Conservation (phyloP, 108 stramenopile species). For the Cylindrotheca closterium region DNA sequence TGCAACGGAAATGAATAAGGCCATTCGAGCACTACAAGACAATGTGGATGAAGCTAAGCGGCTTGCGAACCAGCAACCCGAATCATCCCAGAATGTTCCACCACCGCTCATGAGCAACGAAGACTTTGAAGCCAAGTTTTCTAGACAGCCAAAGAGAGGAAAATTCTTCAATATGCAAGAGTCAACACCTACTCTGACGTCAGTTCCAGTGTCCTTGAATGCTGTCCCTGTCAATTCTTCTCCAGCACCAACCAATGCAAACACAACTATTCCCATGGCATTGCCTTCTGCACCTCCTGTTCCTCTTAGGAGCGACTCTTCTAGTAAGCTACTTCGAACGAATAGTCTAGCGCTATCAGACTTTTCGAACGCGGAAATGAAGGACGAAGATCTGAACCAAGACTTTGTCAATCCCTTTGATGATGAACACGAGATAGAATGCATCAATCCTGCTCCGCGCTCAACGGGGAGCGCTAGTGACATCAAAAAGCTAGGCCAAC, state of each 20-base stretch:
- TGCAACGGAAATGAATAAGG: background rate
- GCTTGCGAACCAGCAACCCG: background rate
- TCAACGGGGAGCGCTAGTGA: background rate
- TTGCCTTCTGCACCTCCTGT: background rate
- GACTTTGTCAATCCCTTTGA: constrained; percentile 64
- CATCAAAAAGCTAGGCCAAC: background rate
- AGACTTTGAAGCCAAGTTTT: constrained; percentile 2
- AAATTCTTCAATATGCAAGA: background rate
- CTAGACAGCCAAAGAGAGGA: background rate
- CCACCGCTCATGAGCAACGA: constrained; percentile 24
- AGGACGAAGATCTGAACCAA: constrained; percentile 1
- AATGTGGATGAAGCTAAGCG: constrained; percentile 17
- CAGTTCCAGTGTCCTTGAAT: too few species aligned
- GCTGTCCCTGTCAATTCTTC: too few species aligned
- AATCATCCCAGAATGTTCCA: background rate
- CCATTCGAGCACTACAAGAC: constrained; percentile 5
- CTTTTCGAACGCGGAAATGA: constrained; percentile 3
- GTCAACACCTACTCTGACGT: constrained; percentile 31
- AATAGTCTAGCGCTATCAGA: constrained; percentile 46
- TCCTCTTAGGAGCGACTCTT: background rate
- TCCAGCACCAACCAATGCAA: background rate
- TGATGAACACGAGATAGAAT: constrained; percentile 24
- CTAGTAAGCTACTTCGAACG: constrained; percentile 13
- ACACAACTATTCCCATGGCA: constrained; percentile 1
- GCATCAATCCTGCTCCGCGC: background rate